phyloP scores from a whole-genome alignment of 225 moss, liverwort and hornwort genomes.

The Pseudisothecium myosuroides region DNA sequence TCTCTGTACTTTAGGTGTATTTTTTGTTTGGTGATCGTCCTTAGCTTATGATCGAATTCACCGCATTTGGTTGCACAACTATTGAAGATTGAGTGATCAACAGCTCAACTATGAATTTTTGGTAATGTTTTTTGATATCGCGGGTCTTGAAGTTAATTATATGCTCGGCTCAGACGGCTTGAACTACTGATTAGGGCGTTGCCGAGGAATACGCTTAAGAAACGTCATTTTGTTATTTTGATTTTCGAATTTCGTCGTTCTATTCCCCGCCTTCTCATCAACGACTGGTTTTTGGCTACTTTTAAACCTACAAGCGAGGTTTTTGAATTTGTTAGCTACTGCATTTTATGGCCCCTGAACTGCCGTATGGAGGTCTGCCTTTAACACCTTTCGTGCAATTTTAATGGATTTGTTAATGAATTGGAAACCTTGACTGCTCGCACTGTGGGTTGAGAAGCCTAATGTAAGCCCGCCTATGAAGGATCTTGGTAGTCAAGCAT shows the following conservation, averaged over 20 bases:
- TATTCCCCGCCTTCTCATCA: background rate
- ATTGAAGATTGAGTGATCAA: background rate
- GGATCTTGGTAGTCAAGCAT: constrained; percentile 58
- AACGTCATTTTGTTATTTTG: background rate
- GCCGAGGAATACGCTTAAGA: background rate
- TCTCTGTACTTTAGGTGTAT: background rate
- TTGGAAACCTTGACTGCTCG: constrained; percentile 49
- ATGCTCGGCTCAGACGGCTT: background rate
- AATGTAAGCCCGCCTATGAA: constrained; percentile 81
- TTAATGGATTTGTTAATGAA: background rate
- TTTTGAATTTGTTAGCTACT: background rate
- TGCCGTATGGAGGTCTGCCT: background rate
- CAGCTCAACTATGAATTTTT: background rate
- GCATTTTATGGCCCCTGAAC: background rate
- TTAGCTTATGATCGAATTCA: background rate
- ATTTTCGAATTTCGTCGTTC: background rate
- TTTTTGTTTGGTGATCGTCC: background rate
- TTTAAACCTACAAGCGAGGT: background rate
- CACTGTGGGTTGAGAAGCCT: constrained; percentile 93
- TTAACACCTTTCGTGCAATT: background rate
- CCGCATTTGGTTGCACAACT: background rate
- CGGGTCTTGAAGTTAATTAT: background rate
- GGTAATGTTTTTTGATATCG: background rate
- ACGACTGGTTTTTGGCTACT: background rate
- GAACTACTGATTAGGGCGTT: background rate